Evolutionary conservation across 1,284 basidiomycete genomes (phyloP).

Genomic region (Pholiota adiposa): DNA sequence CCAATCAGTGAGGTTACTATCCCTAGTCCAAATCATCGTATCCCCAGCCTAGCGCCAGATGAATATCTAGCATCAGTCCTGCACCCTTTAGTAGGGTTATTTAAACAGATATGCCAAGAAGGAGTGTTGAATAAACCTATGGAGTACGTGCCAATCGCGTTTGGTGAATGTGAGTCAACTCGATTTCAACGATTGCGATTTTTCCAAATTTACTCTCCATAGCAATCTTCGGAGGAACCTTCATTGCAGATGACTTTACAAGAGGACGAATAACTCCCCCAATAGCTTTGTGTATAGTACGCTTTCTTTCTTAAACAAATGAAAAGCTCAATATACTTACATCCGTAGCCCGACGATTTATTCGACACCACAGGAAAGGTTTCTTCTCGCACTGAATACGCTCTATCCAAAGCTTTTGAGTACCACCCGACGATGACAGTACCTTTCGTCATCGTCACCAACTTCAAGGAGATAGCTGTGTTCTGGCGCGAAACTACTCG

Average conservation of each 20-base stretch:
- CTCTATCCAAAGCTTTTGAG: slow-evolving; percentile 7
- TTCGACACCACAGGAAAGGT: slow-evolving; percentile 10
- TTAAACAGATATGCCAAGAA: slow-evolving; percentile 17
- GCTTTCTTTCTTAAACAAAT: background rate
- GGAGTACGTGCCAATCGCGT: slow-evolving; percentile 12
- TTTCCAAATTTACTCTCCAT: background rate
- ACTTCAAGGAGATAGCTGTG: slow-evolving; percentile 16
- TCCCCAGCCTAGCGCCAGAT: slow-evolving; percentile 1
- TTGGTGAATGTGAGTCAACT: slow-evolving; percentile 16
- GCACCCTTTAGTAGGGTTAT: slow-evolving; percentile 17
- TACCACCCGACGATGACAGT: slow-evolving; percentile 1
- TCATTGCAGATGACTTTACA: slow-evolving; percentile 13
- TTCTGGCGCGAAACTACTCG: slow-evolving; percentile 1
- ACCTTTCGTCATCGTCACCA: slow-evolving; percentile 15
- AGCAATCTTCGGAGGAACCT: slow-evolving; percentile 14
- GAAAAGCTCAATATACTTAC: background rate
- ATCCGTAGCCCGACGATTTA: slow-evolving; percentile 4
- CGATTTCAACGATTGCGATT: background rate
- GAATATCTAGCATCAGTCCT: slow-evolving; percentile 19
- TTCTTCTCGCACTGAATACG: slow-evolving; percentile 2
- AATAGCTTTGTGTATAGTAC: slow-evolving; percentile 14
- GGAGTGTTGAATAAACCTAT: slow-evolving; percentile 15
- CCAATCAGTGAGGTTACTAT: background rate
- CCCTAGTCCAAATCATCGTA: background rate
- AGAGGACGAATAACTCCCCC: slow-evolving; percentile 11